Base-by-base conservation (phyloP, 1,284 basidiomycete genomes). In the Chondrostereum purpureum region DNA sequence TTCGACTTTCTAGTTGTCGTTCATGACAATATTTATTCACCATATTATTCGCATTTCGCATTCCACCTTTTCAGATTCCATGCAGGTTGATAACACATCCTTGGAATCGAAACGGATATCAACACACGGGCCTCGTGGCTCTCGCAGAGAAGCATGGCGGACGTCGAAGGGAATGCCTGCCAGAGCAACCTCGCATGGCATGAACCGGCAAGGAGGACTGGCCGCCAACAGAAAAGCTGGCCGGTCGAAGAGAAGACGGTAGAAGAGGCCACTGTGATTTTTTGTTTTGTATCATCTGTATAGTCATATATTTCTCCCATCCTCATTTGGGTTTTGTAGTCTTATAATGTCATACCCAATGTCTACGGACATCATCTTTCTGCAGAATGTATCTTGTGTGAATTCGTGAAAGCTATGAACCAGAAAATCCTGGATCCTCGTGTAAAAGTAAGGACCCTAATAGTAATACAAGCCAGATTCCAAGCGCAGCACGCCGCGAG, bases 91-190 rank as follows among this genome's bases (percentile, higher is more conserved):
- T 53, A n/a, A n/a, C n/a, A 47, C 43, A 21, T 31, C 52, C 43
- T 59, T 55, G 48, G 56, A 55, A 42, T 46, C 66, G 14, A 65
- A 69, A 52, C 67, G 67, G 16, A 68, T 88, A 49, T 87, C 86
- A 16, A 89, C 87, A 3, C 85, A 88, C 56, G 86, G 86, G 12
- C 75, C 78, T 3, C 78, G 85, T 34, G 66, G 69, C 37, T 85
- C 86, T 41, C 69, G 86, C 46, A 69, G 80, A 51, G 84, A 88
- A 55, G 71, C 80, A 53, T 89, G 87, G 87, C 70, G 86, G 55
- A 62, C 64, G 47, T 83, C 87, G 31, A 89, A 88, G 57, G 86
- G 87, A 37, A 56, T 87, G 62, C 55, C 68, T 6, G 63, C 78
- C 19, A 62, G 74, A 46, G 68, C 75, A 5, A 70, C 68, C 50